Conservation (phyloP, 2,329 filamentous ascomycete species). For the Colletotrichum cordylinicola region DNA sequence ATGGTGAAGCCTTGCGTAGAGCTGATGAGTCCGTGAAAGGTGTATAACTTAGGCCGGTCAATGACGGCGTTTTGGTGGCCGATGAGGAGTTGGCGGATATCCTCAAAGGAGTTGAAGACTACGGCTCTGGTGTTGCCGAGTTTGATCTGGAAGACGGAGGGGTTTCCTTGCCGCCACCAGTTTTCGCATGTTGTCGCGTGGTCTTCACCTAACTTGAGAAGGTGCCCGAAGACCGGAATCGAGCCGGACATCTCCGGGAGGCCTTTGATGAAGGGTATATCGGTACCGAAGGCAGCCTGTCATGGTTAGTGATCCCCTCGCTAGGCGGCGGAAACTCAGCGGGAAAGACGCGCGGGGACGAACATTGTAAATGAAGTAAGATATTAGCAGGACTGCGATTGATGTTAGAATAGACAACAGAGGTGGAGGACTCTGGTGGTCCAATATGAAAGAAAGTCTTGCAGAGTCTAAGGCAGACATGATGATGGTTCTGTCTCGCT, state of each 20-base stretch:
- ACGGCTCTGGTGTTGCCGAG: neutral
- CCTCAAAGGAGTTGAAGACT: neutral
- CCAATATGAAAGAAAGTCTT: neutral
- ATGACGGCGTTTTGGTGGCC: neutral
- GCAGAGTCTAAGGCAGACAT: neutral
- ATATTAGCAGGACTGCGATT: neutral
- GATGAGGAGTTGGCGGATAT: neutral
- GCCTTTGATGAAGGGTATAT: slow-evolving; percentile 65
- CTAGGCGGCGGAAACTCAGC: neutral
- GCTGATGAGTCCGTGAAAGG: neutral
- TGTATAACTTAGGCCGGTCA: neutral
- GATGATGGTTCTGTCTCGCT: neutral
- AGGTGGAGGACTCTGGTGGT: neutral
- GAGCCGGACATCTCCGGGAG: slow-evolving; percentile 68
- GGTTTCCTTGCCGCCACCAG: neutral
- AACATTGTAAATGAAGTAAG: neutral
- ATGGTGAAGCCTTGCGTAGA: neutral
- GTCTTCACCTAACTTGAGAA: slow-evolving; percentile 60
- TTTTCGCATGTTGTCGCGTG: neutral
- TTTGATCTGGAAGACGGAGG: neutral
- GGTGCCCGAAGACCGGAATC: slow-evolving; percentile 70
- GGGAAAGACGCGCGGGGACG: fast-evolving
- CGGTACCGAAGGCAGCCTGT: slow-evolving; percentile 48
- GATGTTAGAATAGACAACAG: neutral
- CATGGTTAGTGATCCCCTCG: neutral